Base-by-base conservation (phyloP, 345 rosid species). In the Brassica nigra region DNA sequence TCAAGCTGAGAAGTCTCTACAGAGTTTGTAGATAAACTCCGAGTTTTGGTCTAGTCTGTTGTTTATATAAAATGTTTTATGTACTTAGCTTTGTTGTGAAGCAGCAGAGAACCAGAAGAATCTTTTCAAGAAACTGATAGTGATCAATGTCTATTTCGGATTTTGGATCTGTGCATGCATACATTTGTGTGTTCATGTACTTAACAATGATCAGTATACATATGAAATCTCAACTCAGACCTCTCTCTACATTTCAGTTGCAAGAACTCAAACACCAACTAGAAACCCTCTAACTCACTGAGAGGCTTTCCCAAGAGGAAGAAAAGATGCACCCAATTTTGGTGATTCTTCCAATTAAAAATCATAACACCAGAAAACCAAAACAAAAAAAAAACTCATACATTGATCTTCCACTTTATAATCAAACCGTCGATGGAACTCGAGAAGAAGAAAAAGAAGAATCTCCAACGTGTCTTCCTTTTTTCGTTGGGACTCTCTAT, bases 331-430 rank as follows among this genome's bases (percentile, higher is more conserved):
- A 65, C 70, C 72, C 70, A 37, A 57, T 66, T 42, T 64, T 75
- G 79, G 61, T 64, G 68, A 75, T 70, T 70, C 55, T 80, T 75
- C 62, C 33, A 63, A 29, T 68, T 28, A 4, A 4, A 74, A 39
- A 69, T 68, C 75, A 62, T 47, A 47, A 52, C 42, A 61, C 44
- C 52, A 68, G 58, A 68, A 78, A 78, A 33, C 3, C 68, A 15
- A 18, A 66, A 10, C 5, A 8, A 74, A 61, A 65, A 10, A 11
- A 74, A 61, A 65, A 30, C 57, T 66, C 73, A 65, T 59, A 80
- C 83, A 75, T 70, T 80, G 76, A 80, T 70, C 42, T 75, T 63
- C 42, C 71, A 59, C 33, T 34, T 61, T 49, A 68, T 67, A 74
- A 39, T 42, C 66, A 78, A 72, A 65, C 67, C 75, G 62, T 68